phyloP scores from a whole-genome alignment of 352 stramenopile species.

The Aphanomyces astaci region DNA sequence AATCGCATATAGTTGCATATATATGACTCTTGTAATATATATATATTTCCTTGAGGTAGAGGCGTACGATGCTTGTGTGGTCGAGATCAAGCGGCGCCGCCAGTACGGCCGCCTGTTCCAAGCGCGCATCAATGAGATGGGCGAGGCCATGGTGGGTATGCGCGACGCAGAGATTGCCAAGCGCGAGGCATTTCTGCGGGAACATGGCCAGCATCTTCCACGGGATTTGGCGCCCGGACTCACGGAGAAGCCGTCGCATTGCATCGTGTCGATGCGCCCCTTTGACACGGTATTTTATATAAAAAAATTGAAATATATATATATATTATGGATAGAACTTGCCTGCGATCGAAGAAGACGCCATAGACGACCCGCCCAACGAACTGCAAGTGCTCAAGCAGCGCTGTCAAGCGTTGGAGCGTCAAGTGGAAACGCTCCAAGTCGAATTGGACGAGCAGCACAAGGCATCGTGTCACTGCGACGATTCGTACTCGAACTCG shows the following conservation, averaged over 20 bases:
- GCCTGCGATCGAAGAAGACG: slow-evolving; percentile 47
- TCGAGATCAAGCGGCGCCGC: slow-evolving; percentile 65
- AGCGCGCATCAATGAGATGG: slow-evolving; percentile 77
- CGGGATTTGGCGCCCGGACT: slow-evolving; percentile 74
- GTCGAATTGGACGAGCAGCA: slow-evolving; percentile 54
- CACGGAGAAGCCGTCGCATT: slow-evolving; percentile 82
- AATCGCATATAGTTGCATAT: too few species aligned
- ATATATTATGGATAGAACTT: slow-evolving; percentile 34
- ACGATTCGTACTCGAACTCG: slow-evolving; percentile 23
- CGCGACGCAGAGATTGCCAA: slow-evolving; percentile 74
- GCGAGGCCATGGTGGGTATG: slow-evolving; percentile 71
- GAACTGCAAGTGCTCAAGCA: slow-evolving; percentile 54
- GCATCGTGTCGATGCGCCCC: slow-evolving; percentile 78
- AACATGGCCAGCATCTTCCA: slow-evolving; percentile 71
- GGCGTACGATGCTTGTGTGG: slow-evolving; percentile 68
- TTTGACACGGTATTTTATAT: slow-evolving; percentile 68
- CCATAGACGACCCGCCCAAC: slow-evolving; percentile 21
- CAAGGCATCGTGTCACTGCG: slow-evolving; percentile 54
- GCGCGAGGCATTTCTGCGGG: slow-evolving; percentile 64
- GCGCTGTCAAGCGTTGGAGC: slow-evolving; percentile 63
- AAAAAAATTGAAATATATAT: too few species aligned
- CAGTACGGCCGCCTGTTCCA: slow-evolving; percentile 70
- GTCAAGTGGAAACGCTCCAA: slow-evolving; percentile 50
- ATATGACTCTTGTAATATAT: too few species aligned
- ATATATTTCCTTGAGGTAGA: slow-evolving; percentile 26